Percentiles rank a stretch among this genome's conserved stretches.
phyloP scores from a whole-genome alignment of 78 protist genomes.

The Cavenderia fasciculata region DNA sequence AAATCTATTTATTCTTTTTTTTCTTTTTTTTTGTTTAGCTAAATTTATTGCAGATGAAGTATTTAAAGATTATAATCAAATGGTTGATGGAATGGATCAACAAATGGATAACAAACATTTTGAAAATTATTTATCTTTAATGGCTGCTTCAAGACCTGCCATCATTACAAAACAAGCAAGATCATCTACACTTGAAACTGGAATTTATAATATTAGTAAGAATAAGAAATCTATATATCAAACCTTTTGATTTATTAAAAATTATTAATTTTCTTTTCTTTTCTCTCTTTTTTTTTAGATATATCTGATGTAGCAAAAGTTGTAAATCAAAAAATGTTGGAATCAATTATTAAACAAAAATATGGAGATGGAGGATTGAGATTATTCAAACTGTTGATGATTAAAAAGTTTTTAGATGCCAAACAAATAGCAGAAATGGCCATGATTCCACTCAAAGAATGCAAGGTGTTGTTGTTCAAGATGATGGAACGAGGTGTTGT shows the following conservation, averaged over 20 bases:
- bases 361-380: conserved; percentile 44
- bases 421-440: conserved; percentile 69
- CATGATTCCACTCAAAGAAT: conserved; percentile 58
- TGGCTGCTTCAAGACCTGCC: conserved; percentile 64
- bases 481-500: conserved; percentile 50
- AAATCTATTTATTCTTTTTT: too few relatives aligned
- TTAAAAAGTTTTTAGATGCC: conserved; percentile 55
- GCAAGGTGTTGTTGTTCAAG: conserved; percentile 19
- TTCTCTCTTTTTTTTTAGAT: neutral
- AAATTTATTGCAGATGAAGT: conserved; percentile 37
- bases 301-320: conserved; percentile 30
- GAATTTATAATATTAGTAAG: conserved; percentile 50
- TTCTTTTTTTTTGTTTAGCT: too few relatives aligned
- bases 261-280: too few relatives aligned
- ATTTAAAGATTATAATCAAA: conserved; percentile 12
- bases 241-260: too few relatives aligned
- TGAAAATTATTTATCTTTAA: conserved; percentile 27
- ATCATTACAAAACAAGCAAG: conserved; percentile 42
- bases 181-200: conserved; percentile 7
- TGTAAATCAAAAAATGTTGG: conserved; percentile 62
- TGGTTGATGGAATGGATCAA: neutral
- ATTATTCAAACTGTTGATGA: conserved; percentile 49
- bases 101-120: conserved; percentile 12
- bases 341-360: conserved; percentile 60
- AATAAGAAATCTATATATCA: too few relatives aligned